Evolutionary conservation across 2,329 filamentous ascomycete species (phyloP).

Genomic region (Colletotrichum simmondsii): DNA sequence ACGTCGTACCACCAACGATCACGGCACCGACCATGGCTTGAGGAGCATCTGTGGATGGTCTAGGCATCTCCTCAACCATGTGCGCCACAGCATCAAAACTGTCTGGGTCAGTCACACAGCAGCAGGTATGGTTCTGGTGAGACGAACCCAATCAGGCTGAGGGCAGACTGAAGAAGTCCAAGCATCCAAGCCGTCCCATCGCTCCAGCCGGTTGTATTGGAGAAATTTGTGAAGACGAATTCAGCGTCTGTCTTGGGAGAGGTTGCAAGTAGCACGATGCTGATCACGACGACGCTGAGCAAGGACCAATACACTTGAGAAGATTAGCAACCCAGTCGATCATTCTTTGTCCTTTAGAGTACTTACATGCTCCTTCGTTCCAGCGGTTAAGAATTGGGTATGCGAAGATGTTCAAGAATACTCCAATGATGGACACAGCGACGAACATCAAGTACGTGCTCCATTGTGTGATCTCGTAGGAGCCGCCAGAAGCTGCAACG

Average conservation of each 20-base stretch:
- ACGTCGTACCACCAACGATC: slow-evolving; percentile 54
- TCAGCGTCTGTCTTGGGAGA: slow-evolving; percentile 54
- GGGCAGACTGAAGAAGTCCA: slow-evolving; percentile 53
- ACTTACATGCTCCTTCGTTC: slow-evolving; percentile 53
- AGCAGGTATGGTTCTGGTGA: too few relatives aligned
- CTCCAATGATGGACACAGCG: slow-evolving; percentile 49
- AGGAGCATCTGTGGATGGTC: slow-evolving; percentile 45
- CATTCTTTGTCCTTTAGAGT: too few relatives aligned
- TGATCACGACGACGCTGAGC: slow-evolving; percentile 53
- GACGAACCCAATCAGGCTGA: slow-evolving; percentile 50
- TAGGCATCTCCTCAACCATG: slow-evolving; percentile 45
- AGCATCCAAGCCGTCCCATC: slow-evolving; percentile 60
- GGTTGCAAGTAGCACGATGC: slow-evolving; percentile 54
- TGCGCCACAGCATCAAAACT: slow-evolving; percentile 49
- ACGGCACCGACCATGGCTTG: slow-evolving; percentile 47
- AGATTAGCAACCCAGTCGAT: background rate
- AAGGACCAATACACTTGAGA: slow-evolving; percentile 53
- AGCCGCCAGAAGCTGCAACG: slow-evolving; percentile 50
- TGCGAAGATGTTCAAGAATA: slow-evolving; percentile 52
- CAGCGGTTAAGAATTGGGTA: slow-evolving; percentile 52
- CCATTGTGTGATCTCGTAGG: slow-evolving; percentile 49
- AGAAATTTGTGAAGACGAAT: slow-evolving; percentile 56
- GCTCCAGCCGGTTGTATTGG: slow-evolving; percentile 57
- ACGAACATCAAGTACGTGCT: slow-evolving; percentile 56
- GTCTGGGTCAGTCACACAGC: too few relatives aligned